Base-by-base conservation (phyloP, 805 yeast genomes). In the Kurtzmaniella fragi region DNA sequence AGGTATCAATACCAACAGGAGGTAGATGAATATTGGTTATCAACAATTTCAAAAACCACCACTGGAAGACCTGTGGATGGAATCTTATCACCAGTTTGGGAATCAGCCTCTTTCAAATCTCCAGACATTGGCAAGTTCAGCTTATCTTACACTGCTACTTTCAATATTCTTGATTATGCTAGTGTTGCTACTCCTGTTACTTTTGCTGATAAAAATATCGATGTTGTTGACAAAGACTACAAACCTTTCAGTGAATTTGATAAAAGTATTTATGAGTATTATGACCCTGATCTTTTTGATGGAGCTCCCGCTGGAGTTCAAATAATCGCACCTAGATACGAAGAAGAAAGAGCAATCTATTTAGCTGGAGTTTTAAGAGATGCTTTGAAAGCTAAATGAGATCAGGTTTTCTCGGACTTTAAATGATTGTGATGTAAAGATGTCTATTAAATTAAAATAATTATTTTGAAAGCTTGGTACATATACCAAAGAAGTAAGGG, bases 171-270 rank as follows among this genome's bases (percentile, higher is more conserved):
- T 15, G 39, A 36, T 16, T 36, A 27, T 15, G 23, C 23, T 14
- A 12, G 86, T 0, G 78, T 79, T 4, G 70, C 80, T 3, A 62
- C 64, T 43, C 45, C 47, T 36, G 47, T 43, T 25, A 30, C 31
- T 11, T 11, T 37, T 10, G 32, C 38, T 11, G 45, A 41, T 26
- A 40, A 28, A 27, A 38, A 38, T 5, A 23, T 33, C 14, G 39
- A 36, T 29, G 17, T 29, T 28, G 10, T 13, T 14, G 39, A 36
- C n/a, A 4, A 4, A 10, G 11, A 25, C 11, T 36, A 36, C 13
- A 17, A 28, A 10, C 45, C 39, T 23, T 34, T 40, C 2, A 32
- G 39, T 26, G 49, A 38, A 2, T 23, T 35, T 2, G 49, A 46
- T 27, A 32, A 37, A 34, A 27, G 30, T 10, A 41, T 42, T 13